A percentile compares a stretch with the other conserved stretches of the same genome.
Evolutionary conservation across 768 basidiomycete species (phyloP).

Genomic region (Collybia sordida): DNA sequence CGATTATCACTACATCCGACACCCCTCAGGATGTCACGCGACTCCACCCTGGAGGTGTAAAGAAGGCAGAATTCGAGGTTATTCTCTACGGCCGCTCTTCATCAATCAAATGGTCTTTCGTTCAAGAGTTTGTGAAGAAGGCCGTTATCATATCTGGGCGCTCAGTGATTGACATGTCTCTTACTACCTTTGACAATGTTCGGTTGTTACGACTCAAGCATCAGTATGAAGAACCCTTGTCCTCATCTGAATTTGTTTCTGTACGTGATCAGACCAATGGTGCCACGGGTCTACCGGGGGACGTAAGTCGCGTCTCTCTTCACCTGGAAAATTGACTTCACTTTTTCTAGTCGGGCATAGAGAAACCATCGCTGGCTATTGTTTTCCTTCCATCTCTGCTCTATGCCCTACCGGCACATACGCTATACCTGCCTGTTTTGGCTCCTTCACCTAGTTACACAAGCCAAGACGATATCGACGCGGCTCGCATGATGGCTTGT

Average conservation of each 20-base stretch:
- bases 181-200: conserved; percentile 18
- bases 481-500: conserved; percentile 28
- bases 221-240: conserved; percentile 20
- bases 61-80: conserved; percentile 52
- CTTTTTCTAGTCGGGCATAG: conserved; percentile 37
- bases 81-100: conserved; percentile 67
- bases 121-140: conserved; percentile 59
- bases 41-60: conserved; percentile 15
- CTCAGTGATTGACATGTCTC: conserved; percentile 23
- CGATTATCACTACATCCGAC: conserved; percentile 31
- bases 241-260: conserved; percentile 28
- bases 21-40: conserved; percentile 28
- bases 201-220: conserved; percentile 29
- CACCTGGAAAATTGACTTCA: conserved; percentile 31
- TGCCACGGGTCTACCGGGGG: conserved; percentile 4
- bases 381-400: conserved; percentile 59
- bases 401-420: conserved; percentile 35
- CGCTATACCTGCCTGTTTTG: conserved; percentile 60
- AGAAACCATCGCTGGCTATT: conserved; percentile 62
- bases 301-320: conserved; percentile 9
- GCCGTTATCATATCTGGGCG: conserved; percentile 40
- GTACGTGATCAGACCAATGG: conserved; percentile 39
- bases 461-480: conserved; percentile 8
- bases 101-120: conserved; percentile 58
- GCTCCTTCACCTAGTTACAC: conserved; percentile 22